A percentile compares a stretch with the other conserved stretches of the same genome.
phyloP scores from a whole-genome alignment of 805 yeast genomes.

The Millerago galiae region DNA sequence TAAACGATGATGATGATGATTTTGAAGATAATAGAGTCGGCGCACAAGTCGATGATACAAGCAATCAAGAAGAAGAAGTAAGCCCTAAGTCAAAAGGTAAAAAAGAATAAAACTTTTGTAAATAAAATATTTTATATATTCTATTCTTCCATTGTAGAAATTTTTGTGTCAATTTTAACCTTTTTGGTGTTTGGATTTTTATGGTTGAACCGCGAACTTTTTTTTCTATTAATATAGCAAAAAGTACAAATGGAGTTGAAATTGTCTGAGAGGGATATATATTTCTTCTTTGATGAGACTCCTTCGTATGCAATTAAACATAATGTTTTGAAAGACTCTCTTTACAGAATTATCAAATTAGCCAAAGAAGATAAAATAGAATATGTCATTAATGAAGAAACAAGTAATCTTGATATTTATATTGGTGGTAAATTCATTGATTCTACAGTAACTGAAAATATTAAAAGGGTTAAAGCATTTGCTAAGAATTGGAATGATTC shows the following conservation, averaged over 20 bases:
- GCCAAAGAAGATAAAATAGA: conserved; percentile 2
- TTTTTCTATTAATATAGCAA: background rate
- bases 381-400: conserved; percentile 5
- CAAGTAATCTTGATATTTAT: conserved; percentile 2
- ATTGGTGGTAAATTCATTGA: conserved; percentile 4
- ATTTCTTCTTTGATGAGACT: conserved; percentile 8
- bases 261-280: background rate
- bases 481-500: conserved; percentile 8
- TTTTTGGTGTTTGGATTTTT: no score
- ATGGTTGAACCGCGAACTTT: background rate
- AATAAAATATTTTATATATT: no score
- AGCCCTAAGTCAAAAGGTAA: background rate
- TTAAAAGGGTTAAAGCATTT: conserved; percentile 1
- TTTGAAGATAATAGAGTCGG: conserved; percentile 1
- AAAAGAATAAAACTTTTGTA: background rate
- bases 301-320: conserved; percentile 3
- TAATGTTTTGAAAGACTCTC: background rate
- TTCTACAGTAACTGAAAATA: background rate
- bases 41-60: background rate
- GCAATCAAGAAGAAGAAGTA: no score
- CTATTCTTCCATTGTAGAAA: no score
- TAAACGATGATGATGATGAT: conserved; percentile 19
- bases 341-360: conserved; percentile 1
- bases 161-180: no score
- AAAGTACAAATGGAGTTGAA: conserved; percentile 2